phyloP scores from a whole-genome alignment of 1,139 yeast genomes.

The Scheffersomyces cryptocercus region DNA sequence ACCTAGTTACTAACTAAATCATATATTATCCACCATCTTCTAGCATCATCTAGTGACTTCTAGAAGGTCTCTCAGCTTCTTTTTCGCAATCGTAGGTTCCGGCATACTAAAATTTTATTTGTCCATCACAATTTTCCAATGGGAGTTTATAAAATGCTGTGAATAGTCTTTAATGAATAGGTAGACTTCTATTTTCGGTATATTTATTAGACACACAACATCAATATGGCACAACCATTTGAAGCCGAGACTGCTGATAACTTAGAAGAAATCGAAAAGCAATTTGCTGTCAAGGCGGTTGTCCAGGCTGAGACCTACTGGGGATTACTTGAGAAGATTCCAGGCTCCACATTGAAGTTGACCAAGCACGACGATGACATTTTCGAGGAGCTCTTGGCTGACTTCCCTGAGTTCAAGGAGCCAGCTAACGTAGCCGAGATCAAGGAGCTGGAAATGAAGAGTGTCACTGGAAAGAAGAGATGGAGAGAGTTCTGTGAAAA shows the following conservation, averaged over 20 bases:
- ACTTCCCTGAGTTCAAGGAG: conserved; percentile 81
- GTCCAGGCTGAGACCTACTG: conserved; percentile 95
- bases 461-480: conserved; percentile 73
- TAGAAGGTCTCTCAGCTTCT: neutral
- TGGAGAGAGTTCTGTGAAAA: conserved; percentile 90
- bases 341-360: conserved; percentile 76
- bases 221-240: conserved; percentile 24
- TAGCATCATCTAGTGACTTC: neutral
- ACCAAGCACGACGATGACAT: conserved; percentile 86
- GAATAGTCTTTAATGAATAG: neutral
- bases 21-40: neutral
- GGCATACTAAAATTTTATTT: neutral
- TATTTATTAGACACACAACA: neutral
- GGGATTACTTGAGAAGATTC: conserved; percentile 69
- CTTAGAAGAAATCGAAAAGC: conserved; percentile 79
- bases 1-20: too few species aligned
- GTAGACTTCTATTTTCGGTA: too few species aligned
- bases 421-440: conserved; percentile 58
- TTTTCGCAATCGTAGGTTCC: too few species aligned
- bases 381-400: conserved; percentile 61
- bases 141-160: neutral
- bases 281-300: conserved; percentile 97
- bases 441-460: conserved; percentile 81
- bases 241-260: conserved; percentile 61
- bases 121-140: conserved; percentile 1